Evolutionary conservation across 2,329 filamentous ascomycete genomes (phyloP).

Genomic region (Fusarium sp.): DNA sequence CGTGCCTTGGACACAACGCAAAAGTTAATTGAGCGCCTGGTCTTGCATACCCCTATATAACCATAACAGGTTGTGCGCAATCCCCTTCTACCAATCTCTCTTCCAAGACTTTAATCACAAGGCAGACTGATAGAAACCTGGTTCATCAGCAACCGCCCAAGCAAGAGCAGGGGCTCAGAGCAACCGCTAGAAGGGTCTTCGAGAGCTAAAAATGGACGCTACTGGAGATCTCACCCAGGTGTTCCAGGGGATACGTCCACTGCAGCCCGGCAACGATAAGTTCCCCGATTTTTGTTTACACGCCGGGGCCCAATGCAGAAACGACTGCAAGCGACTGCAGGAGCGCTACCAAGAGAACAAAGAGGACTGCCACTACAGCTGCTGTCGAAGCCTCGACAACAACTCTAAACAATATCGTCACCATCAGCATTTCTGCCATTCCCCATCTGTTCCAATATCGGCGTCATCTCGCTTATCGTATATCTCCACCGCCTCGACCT

Average conservation of each 20-base stretch:
- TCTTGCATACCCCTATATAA: conserved; percentile 1
- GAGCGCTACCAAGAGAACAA: conserved; percentile 19
- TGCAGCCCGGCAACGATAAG: conserved; percentile 57
- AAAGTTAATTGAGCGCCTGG: not conserved
- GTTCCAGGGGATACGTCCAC: conserved; percentile 46
- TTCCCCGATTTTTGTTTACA: conserved; percentile 63
- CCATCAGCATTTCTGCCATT: conserved; percentile 48
- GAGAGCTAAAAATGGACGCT: conserved; percentile 42
- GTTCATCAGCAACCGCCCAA: conserved; percentile 5
- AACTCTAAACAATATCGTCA: conserved; percentile 44
- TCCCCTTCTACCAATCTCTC: conserved; percentile 1
- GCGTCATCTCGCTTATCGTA: conserved; percentile 46
- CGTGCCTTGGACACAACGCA: conserved; percentile 2
- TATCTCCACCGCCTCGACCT: conserved; percentile 44
- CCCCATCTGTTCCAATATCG: conserved; percentile 43
- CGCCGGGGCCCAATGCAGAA: conserved; percentile 20
- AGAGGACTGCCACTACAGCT: conserved; percentile 13
- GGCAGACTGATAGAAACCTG: conserved; percentile 6
- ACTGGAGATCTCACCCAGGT: conserved; percentile 34
- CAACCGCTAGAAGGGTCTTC: conserved; percentile 25
- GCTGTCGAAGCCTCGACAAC: conserved; percentile 14
- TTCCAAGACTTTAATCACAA: conserved; percentile 7
- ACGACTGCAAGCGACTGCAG: conserved; percentile 23
- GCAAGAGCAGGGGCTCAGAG: conserved; percentile 20
- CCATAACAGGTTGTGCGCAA: not conserved